phyloP scores from a whole-genome alignment of 2,329 filamentous ascomycete genomes.

The Pyricularia grisea region DNA sequence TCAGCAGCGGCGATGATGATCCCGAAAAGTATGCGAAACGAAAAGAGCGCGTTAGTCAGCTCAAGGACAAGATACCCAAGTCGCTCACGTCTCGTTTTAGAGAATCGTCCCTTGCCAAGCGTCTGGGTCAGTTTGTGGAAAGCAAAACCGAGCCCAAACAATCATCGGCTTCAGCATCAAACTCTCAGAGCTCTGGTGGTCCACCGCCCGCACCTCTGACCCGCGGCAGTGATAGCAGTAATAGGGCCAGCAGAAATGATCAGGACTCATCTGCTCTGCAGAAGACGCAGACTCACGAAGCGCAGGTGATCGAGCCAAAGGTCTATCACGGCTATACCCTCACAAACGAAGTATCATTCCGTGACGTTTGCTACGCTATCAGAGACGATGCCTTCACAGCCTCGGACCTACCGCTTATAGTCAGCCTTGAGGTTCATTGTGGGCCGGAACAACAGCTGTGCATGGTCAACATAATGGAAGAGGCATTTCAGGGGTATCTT shows the following conservation, averaged over 20 bases:
- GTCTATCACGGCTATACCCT: constrained; percentile 86
- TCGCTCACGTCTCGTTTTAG: constrained; percentile 35
- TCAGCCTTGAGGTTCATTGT: constrained; percentile 90
- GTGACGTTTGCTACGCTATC: constrained; percentile 75
- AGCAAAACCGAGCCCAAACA: constrained; percentile 14
- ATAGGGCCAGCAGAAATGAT: neutral
- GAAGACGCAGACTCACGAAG: neutral
- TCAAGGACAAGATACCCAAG: constrained; percentile 46
- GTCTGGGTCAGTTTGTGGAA: constrained; percentile 24
- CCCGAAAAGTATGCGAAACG: constrained; percentile 54
- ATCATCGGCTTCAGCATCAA: neutral
- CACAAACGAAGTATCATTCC: constrained; percentile 80
- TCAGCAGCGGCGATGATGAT: constrained; percentile 37
- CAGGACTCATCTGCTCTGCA: neutral
- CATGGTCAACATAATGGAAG: constrained; percentile 88
- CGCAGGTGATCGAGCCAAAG: constrained; percentile 50
- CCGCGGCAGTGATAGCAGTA: neutral
- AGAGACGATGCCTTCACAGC: constrained; percentile 66
- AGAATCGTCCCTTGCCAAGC: constrained; percentile 37
- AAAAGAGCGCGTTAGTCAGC: constrained; percentile 52
- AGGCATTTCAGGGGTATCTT: constrained; percentile 69
- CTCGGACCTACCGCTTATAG: constrained; percentile 76
- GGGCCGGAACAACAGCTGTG: constrained; percentile 68
- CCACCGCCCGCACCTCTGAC: neutral
- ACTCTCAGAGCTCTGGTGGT: neutral